phyloP scores from a whole-genome alignment of 306 rosid genomes.

The Begonia fuchsioides region DNA sequence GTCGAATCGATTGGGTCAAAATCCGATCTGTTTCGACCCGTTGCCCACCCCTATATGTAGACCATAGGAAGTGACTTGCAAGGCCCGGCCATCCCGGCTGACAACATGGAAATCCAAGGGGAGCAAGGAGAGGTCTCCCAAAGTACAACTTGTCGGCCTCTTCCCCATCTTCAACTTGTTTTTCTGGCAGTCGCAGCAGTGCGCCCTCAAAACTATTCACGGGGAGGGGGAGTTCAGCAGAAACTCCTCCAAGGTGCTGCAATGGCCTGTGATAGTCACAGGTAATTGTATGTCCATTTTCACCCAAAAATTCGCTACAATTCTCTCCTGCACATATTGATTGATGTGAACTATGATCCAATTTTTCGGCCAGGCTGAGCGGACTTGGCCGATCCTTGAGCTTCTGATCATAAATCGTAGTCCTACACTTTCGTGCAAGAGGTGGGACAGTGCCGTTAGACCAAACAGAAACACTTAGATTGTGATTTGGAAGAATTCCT shows the following conservation, averaged over 20 bases:
- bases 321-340: no score
- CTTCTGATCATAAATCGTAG: slow-evolving; percentile 61
- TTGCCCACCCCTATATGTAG: no score
- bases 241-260: slow-evolving; percentile 59
- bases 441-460: slow-evolving; percentile 67
- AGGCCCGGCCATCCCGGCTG: slow-evolving; percentile 90
- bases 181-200: no score
- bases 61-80: no score
- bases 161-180: slow-evolving; percentile 48
- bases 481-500: slow-evolving; percentile 50
- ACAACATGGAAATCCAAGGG: slow-evolving; percentile 75
- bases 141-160: slow-evolving; percentile 45
- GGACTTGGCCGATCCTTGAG: slow-evolving; percentile 69
- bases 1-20: slow-evolving; percentile 34
- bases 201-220: slow-evolving; percentile 39
- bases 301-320: slow-evolving; percentile 41
- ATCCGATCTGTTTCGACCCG: no score
- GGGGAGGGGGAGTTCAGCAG: slow-evolving; percentile 64
- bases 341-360: no score
- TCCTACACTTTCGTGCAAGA: slow-evolving; percentile 64
- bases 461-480: slow-evolving; percentile 48
- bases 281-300: slow-evolving; percentile 52
- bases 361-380: slow-evolving; percentile 94
- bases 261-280: slow-evolving; percentile 78
- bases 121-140: slow-evolving; percentile 62